Conservation (phyloP, 768 basidiomycete genomes). For the Suillus lakei region DNA sequence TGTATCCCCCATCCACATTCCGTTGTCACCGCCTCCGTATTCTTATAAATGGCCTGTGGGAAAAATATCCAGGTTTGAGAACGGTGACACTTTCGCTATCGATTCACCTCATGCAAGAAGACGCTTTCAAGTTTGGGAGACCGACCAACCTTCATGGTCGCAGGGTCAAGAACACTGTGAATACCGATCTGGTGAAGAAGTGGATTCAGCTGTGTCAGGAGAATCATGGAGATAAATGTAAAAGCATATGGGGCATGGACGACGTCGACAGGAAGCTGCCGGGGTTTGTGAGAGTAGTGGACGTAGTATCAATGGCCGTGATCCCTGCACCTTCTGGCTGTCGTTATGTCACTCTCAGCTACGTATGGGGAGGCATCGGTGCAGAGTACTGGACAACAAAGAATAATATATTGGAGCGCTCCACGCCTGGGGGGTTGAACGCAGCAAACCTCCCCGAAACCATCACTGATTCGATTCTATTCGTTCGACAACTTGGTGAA, state of each 20-base stretch:
- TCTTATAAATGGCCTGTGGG: conserved; percentile 12
- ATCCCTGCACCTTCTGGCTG: conserved; percentile 1
- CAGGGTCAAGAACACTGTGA: conserved; percentile 15
- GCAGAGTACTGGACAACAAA: conserved; percentile 4
- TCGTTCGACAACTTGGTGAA: conserved; percentile 19
- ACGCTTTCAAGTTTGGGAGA: conserved; percentile 19
- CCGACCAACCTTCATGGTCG: conserved; percentile 25
- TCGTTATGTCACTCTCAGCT: conserved; percentile 12
- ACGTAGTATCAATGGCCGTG: conserved; percentile 4
- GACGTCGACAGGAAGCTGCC: not conserved
- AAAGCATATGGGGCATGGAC: conserved; percentile 1
- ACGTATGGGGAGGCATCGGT: conserved; percentile 7
- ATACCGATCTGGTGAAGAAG: conserved; percentile 17
- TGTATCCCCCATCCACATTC: no score
- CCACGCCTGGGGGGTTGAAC: conserved; percentile 6
- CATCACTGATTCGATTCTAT: conserved; percentile 22
- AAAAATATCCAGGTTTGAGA: conserved; percentile 5
- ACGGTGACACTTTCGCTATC: conserved; percentile 10
- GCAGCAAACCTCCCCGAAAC: conserved; percentile 16
- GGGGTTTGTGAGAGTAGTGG: conserved; percentile 5
- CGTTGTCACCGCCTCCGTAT: conserved; percentile 18
- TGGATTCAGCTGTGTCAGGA: conserved; percentile 23
- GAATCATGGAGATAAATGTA: conserved; percentile 21
- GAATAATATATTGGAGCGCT: not conserved
- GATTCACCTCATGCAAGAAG: conserved; percentile 25